Conservation (phyloP, 2,329 filamentous ascomycete species). For the Diaporthe velutina region DNA sequence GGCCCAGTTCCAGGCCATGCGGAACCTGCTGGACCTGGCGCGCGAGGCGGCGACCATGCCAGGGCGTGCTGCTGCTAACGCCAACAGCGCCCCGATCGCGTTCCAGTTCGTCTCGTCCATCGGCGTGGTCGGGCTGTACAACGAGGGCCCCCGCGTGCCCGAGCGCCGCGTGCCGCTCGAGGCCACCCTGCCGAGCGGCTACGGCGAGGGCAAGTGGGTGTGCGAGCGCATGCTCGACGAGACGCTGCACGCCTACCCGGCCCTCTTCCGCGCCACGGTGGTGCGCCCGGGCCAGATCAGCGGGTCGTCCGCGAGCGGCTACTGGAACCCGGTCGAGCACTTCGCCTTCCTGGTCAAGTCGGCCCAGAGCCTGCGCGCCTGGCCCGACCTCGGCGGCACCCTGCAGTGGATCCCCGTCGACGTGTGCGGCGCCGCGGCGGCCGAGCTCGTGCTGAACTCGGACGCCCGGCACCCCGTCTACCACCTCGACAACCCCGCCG, state of each 20-base stretch:
- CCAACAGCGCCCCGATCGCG: slow-evolving; percentile 58
- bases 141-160: slow-evolving; percentile 49
- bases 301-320: slow-evolving; percentile 61
- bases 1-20: slow-evolving; percentile 58
- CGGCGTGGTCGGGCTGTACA: slow-evolving; percentile 50
- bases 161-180: slow-evolving; percentile 56
- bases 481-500: slow-evolving; percentile 29
- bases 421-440: slow-evolving; percentile 43
- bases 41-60: slow-evolving; percentile 45
- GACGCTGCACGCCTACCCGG: slow-evolving; percentile 57
- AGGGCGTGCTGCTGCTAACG: too few species aligned
- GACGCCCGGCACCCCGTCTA: background rate
- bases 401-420: slow-evolving; percentile 63
- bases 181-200: slow-evolving; percentile 60
- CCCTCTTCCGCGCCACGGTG: slow-evolving; percentile 55
- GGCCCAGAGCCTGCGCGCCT: slow-evolving; percentile 55
- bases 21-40: slow-evolving; percentile 61
- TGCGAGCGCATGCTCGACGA: slow-evolving; percentile 64
- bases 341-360: slow-evolving; percentile 63
- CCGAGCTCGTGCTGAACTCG: slow-evolving; percentile 42
- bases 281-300: slow-evolving; percentile 66
- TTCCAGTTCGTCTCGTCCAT: slow-evolving; percentile 58
- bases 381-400: slow-evolving; percentile 55
- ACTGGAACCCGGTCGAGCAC: slow-evolving; percentile 68
- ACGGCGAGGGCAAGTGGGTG: slow-evolving; percentile 63